A percentile compares a stretch with the other conserved stretches of the same genome.
These are phyloP conservation scores for Globisporangium uncinulatum DNA, from an alignment of 352 stramenopile species.

Conservation along the genomic window DNA sequence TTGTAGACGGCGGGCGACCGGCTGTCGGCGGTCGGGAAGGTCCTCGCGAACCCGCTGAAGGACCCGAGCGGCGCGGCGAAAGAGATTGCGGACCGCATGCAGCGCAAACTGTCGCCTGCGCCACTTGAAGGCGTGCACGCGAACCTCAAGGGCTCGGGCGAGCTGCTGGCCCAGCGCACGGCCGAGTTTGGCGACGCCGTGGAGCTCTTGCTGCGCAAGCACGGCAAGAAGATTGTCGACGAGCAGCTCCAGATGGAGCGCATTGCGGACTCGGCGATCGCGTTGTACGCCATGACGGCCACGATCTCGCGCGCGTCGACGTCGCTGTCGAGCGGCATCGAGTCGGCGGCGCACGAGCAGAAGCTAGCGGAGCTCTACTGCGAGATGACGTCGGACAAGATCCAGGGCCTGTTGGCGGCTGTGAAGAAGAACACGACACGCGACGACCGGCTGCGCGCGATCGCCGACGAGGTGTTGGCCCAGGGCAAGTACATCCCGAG, in stretches of 20 bases:
- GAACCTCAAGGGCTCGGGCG: constrained; percentile 44
- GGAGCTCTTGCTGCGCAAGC: constrained; percentile 73
- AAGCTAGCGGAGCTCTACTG: constrained; percentile 78
- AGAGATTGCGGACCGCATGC: constrained; percentile 71
- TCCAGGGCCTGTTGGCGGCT: constrained; percentile 48
- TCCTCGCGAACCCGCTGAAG: constrained; percentile 82
- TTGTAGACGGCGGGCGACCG: constrained; percentile 67
- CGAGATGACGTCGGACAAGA: constrained; percentile 63
- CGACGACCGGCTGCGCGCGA: constrained; percentile 65
- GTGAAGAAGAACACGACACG: constrained; percentile 58
- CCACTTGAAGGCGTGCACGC: constrained; percentile 68
- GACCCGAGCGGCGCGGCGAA: constrained; percentile 61
- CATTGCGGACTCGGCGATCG: constrained; percentile 80
- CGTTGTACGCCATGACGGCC: constrained; percentile 82
- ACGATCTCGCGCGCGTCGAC: constrained; percentile 77
- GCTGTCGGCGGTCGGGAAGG: constrained; percentile 66
- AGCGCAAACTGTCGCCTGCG: constrained; percentile 73
- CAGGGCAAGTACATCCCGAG: constrained; percentile 73
- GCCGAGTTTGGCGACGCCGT: constrained; percentile 72
- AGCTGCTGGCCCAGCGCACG: constrained; percentile 65
- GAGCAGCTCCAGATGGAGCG: constrained; percentile 85
- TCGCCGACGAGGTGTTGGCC: constrained; percentile 72
- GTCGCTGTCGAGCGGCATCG: constrained; percentile 45
- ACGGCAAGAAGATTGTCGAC: constrained; percentile 86
- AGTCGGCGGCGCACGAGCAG: constrained; percentile 68